Conservation (phyloP, 2,329 filamentous ascomycete species). For the Chaetomium sp. region DNA sequence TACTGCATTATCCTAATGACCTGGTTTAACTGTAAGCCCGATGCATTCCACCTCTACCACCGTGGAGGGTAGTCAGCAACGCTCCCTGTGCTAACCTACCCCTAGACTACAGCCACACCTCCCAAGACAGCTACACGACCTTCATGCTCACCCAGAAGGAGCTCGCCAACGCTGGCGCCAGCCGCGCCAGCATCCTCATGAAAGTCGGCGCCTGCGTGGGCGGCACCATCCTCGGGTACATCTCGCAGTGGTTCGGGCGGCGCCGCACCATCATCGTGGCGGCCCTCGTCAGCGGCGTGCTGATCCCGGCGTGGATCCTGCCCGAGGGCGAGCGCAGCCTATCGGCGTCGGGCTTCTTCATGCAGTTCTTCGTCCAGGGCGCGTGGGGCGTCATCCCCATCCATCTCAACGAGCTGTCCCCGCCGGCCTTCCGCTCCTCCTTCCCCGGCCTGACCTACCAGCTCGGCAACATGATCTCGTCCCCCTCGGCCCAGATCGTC, state of each 20-base stretch:
- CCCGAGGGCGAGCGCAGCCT: conserved; percentile 61
- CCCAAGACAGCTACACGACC: conserved; percentile 79
- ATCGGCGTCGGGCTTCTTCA: conserved; percentile 67
- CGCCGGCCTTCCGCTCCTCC: conserved; percentile 68
- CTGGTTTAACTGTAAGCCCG: conserved; percentile 50
- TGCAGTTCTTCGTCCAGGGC: conserved; percentile 69
- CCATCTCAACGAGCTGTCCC: conserved; percentile 73
- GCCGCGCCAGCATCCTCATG: conserved; percentile 78
- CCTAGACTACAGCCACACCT: conserved; percentile 71
- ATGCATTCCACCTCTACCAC: conserved; percentile 16
- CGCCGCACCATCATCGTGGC: conserved; percentile 66
- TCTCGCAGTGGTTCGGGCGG: conserved; percentile 74
- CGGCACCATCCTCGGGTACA: conserved; percentile 71
- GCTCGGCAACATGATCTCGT: conserved; percentile 73
- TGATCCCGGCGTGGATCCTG: conserved; percentile 73
- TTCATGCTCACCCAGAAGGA: conserved; percentile 76
- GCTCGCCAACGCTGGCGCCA: conserved; percentile 63
- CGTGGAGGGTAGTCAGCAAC: not conserved
- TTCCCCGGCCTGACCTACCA: conserved; percentile 75
- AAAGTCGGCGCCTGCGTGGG: conserved; percentile 76
- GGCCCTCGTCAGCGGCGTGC: conserved; percentile 58
- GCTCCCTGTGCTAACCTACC: conserved; percentile 21
- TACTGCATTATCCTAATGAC: conserved; percentile 81
- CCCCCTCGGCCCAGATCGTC: conserved; percentile 74
- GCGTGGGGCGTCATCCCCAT: conserved; percentile 71